A percentile compares a stretch with the other conserved stretches of the same genome.
Conservation (phyloP, 306 rosid species). For the Rosa persica region DNA sequence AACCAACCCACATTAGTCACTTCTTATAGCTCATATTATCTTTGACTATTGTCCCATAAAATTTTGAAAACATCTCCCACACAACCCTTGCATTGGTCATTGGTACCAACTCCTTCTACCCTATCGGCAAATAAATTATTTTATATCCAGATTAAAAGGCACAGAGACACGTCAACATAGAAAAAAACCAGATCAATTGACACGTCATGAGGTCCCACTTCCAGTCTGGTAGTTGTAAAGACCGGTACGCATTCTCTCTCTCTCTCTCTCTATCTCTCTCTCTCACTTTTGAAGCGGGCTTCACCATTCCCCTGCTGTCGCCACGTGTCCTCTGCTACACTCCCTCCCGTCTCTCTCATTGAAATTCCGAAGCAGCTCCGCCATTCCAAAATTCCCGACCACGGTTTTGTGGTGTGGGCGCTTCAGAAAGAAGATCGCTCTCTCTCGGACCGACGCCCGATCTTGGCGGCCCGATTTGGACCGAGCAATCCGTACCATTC, state of each 20-base stretch:
- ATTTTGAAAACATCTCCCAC: too few relatives aligned
- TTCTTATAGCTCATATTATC: too few relatives aligned
- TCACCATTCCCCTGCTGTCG: neutral
- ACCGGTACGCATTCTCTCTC: neutral
- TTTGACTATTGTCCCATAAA: too few relatives aligned
- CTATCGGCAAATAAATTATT: too few relatives aligned
- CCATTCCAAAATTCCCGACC: slow-evolving; percentile 12
- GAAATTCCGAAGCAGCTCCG: slow-evolving; percentile 23
- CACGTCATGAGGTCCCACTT: neutral
- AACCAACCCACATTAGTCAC: too few relatives aligned
- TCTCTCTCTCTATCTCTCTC: too few relatives aligned
- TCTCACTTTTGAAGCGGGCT: slow-evolving; percentile 39
- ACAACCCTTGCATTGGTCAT: too few relatives aligned
- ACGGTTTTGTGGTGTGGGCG: neutral
- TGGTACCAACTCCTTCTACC: too few relatives aligned
- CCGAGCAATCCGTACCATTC: slow-evolving; percentile 39
- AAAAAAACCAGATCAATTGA: too few relatives aligned
- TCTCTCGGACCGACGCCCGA: slow-evolving; percentile 19
- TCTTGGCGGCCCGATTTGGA: slow-evolving; percentile 33
- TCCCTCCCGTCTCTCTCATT: neutral
- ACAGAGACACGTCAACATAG: neutral
- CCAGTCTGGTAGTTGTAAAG: neutral
- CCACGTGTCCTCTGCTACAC: slow-evolving; percentile 32
- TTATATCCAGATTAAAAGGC: too few relatives aligned
- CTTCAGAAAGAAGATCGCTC: neutral